phyloP scores from a whole-genome alignment of 306 rosid genomes.

The Cicer yamashitae region DNA sequence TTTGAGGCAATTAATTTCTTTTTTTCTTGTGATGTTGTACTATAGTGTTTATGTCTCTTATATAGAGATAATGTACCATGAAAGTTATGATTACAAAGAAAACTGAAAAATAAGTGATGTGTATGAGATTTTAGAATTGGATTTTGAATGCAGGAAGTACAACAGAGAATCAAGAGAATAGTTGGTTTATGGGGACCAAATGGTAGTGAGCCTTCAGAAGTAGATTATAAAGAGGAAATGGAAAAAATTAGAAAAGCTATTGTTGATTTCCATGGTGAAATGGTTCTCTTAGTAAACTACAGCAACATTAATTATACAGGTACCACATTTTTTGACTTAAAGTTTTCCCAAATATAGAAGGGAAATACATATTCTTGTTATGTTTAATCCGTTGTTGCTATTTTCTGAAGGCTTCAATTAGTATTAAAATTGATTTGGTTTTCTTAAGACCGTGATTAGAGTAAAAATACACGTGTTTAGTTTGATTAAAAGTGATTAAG shows the following conservation, averaged over 20 bases:
- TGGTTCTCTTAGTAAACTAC: slow-evolving; percentile 86
- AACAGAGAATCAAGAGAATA: slow-evolving; percentile 65
- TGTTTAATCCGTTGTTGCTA: background rate
- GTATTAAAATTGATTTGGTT: no score
- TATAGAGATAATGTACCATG: background rate
- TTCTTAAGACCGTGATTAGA: no score
- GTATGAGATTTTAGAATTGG: background rate
- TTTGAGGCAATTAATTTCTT: no score
- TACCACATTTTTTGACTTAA: background rate
- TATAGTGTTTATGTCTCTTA: background rate
- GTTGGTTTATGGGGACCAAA: slow-evolving; percentile 65
- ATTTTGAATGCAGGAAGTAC: slow-evolving; percentile 63
- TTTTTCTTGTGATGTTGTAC: no score
- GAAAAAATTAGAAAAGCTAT: slow-evolving; percentile 72
- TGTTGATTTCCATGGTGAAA: slow-evolving; percentile 94
- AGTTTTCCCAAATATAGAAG: background rate
- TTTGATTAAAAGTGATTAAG: no score
- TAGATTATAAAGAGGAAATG: slow-evolving; percentile 59
- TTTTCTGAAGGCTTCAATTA: no score
- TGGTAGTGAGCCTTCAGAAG: slow-evolving; percentile 58
- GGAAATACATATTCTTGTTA: background rate
- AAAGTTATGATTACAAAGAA: background rate
- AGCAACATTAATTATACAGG: slow-evolving; percentile 93
- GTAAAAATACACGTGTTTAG: no score
- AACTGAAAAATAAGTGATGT: background rate